Conservation (phyloP, 140 eudicot genomes). For the Erigeron philadelphicus region DNA sequence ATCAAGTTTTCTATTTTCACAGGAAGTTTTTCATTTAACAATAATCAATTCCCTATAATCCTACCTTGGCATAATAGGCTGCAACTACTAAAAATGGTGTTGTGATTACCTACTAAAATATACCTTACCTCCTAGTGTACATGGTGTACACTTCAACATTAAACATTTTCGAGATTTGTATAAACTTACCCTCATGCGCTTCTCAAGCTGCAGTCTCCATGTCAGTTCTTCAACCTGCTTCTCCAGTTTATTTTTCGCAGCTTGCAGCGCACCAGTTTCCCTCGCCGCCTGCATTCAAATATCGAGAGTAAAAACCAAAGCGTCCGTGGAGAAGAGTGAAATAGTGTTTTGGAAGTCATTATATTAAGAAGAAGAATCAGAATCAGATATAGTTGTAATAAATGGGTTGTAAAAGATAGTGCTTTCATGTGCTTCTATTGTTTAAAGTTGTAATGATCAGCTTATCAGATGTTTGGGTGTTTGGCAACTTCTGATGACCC, state of each 20-base stretch:
- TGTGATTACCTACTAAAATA: conserved; percentile 5
- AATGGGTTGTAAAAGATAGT: background rate
- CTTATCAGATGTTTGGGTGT: background rate
- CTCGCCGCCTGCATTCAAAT: conserved; percentile 68
- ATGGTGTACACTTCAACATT: background rate
- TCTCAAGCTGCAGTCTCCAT: conserved; percentile 96
- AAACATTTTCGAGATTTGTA: background rate
- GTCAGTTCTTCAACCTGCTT: conserved; percentile 98
- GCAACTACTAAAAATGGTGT: conserved; percentile 7
- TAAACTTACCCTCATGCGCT: conserved; percentile 87
- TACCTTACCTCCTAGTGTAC: conserved; percentile 8
- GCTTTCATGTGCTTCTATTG: background rate
- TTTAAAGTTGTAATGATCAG: background rate
- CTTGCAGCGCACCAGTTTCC: conserved; percentile 99
- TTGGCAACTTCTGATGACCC: background rate
- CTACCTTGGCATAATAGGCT: conserved; percentile 10
- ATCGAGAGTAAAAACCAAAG: conserved; percentile 16
- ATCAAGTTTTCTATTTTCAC: background rate
- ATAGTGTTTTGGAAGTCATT: background rate
- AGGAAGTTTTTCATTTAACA: background rate
- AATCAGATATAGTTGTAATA: background rate
- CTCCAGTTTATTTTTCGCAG: conserved; percentile 96
- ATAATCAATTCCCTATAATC: background rate
- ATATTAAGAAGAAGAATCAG: background rate
- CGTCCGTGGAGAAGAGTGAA: background rate